phyloP scores from a whole-genome alignment of 2,329 filamentous ascomycete genomes.

The Podosphaera leucotricha region DNA sequence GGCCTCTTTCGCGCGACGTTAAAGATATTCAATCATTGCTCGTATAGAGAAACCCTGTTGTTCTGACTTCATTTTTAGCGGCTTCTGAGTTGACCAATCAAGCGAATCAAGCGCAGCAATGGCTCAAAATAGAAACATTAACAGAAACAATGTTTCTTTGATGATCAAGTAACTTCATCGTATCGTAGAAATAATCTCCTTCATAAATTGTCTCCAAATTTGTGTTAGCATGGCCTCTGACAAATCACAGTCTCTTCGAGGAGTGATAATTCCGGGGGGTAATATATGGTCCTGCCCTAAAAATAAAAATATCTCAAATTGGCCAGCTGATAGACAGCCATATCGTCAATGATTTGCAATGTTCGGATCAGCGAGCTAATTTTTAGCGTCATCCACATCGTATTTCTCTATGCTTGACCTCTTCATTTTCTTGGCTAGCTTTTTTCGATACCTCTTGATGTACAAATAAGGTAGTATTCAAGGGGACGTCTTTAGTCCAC shows the following conservation, averaged over 20 bases:
- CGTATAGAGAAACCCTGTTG: background rate
- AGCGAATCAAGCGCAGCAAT: background rate
- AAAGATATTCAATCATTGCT: background rate
- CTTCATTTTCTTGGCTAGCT: too few relatives aligned
- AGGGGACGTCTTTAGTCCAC: too few relatives aligned
- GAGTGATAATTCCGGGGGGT: background rate
- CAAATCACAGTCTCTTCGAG: background rate
- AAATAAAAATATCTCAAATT: background rate
- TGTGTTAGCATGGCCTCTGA: background rate
- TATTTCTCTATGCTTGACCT: background rate
- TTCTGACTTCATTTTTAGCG: background rate
- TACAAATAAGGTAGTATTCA: too few relatives aligned
- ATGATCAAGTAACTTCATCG: background rate
- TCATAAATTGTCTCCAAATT: background rate
- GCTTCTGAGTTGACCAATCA: background rate
- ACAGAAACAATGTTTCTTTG: background rate
- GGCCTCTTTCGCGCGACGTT: too few relatives aligned
- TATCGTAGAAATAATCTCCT: background rate
- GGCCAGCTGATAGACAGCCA: background rate
- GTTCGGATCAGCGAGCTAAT: background rate
- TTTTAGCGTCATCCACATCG: background rate
- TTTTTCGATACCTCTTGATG: too few relatives aligned
- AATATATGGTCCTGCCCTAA: background rate
- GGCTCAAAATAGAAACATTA: background rate
- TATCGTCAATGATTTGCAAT: background rate